Evolutionary conservation across 306 rosid species (phyloP).

Genomic region (Vachellia collinsii): DNA sequence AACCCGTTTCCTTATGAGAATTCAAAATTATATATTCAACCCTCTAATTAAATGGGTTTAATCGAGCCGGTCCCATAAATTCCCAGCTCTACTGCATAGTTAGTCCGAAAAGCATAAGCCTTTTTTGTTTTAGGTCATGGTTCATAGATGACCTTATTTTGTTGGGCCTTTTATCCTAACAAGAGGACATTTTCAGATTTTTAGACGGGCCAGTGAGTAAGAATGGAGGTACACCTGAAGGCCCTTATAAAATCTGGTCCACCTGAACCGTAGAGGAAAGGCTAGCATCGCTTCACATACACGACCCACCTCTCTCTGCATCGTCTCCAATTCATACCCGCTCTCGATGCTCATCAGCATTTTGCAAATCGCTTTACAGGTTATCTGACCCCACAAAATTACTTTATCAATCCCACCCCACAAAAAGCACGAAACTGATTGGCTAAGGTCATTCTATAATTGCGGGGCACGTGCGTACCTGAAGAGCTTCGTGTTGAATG

Average conservation of each 20-base stretch:
- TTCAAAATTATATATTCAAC: too few relatives aligned
- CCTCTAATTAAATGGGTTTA: too few relatives aligned
- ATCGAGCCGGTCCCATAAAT: too few relatives aligned
- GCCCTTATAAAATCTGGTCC: slow-evolving; percentile 75
- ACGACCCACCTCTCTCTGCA: slow-evolving; percentile 54
- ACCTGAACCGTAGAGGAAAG: slow-evolving; percentile 64
- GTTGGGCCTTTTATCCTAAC: background rate
- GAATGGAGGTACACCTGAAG: slow-evolving; percentile 56
- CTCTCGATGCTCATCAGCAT: slow-evolving; percentile 66
- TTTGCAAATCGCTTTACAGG: slow-evolving; percentile 88
- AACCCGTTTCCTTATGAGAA: too few relatives aligned
- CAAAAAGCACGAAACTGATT: background rate
- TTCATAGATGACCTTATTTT: background rate
- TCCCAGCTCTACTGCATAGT: too few relatives aligned
- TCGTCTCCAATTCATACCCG: slow-evolving; percentile 44
- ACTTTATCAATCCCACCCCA: background rate
- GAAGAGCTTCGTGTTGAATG: slow-evolving; percentile 68
- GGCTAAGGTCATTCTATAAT: background rate
- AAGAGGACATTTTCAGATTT: background rate
- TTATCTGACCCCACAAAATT: slow-evolving; percentile 50
- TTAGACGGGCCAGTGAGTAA: background rate
- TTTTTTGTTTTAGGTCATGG: background rate
- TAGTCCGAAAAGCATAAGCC: background rate
- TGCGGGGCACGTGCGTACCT: slow-evolving; percentile 41
- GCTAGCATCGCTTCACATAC: slow-evolving; percentile 85